Evolutionary conservation across 306 rosid species (phyloP), one percentile per base, ranked within the genome.

Genomic region (Clitoria ternatea): DNA sequence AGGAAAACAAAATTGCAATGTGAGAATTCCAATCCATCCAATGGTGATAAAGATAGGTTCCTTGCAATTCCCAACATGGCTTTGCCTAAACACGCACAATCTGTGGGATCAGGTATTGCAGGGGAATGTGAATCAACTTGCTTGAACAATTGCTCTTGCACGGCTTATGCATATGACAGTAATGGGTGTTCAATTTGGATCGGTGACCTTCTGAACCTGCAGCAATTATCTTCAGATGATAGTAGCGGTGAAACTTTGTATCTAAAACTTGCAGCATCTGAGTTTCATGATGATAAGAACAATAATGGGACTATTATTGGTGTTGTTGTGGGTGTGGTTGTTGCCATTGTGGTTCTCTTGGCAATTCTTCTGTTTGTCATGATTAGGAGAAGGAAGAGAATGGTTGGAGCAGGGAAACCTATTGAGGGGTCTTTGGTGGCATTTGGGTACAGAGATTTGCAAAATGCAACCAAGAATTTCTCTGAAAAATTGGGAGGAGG

Each of bases 401-500:
- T 13, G 10, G 44, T 73, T 40, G 76, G 76, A 49, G 20, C 49
- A 7, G 74, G 80, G 0, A 81, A 61, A 48, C 64, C 39, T 8
- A 35, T 79, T 75, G 91, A 84, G 42, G 86, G 84, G 43, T 77
- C 79, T 0, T 48, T 74, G 66, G 77, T 73, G 72, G 89, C 82
- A 29, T 87, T 74, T 77, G 79, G 82, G 7, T 84, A 82, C 13
- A 57, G 80, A 75, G 87, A 84, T 69, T 40, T 84, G 74, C 85
- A 84, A 52, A 80, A 72, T 20, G 85, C 85, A 1, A 87, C 85
- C 0, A 77, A 87, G 80, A 86, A 90, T 64, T 90, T 93, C 82
- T 85, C 89, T 0, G 90, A 90, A 32, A 93, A 93, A 76, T 80
- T 93, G 23, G 98, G 97, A 4, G 97, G 89, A 42, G 97, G 97